Conservation (phyloP, 1,284 basidiomycete genomes). For the Tilletia caries region DNA sequence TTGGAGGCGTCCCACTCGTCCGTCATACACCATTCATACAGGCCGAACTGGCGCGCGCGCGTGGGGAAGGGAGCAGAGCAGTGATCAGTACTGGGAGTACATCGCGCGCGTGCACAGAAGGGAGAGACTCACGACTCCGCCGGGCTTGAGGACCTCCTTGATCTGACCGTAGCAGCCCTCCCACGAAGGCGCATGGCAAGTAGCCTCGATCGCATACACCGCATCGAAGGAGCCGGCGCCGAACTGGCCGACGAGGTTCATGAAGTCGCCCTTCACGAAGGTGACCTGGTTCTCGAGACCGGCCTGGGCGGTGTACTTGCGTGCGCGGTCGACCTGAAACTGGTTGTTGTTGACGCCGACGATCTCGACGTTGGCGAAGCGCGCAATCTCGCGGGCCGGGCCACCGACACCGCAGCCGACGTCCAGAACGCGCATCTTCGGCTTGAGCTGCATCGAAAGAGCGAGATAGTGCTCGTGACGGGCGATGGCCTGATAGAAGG, state of each 20-base stretch:
- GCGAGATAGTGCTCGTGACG: slow-evolving; percentile 98
- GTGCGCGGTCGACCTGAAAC: slow-evolving; percentile 84
- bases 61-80: no score
- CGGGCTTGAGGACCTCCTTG: slow-evolving; percentile 90
- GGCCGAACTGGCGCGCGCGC: slow-evolving; percentile 68
- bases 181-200: slow-evolving; percentile 90
- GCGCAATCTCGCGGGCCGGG: slow-evolving; percentile 89
- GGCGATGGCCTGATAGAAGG: slow-evolving; percentile 74
- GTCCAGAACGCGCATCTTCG: slow-evolving; percentile 93
- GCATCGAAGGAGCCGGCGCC: slow-evolving; percentile 93
- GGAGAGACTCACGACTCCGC: slow-evolving; percentile 72
- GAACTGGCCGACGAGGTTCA: slow-evolving; percentile 88
- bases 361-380: slow-evolving; percentile 81
- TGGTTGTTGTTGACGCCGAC: slow-evolving; percentile 95
- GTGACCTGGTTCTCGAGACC: slow-evolving; percentile 70
- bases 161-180: slow-evolving; percentile 95
- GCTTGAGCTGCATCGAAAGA: slow-evolving; percentile 59
- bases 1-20: slow-evolving; percentile 83
- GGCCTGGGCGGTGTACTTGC: slow-evolving; percentile 75
- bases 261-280: slow-evolving; percentile 69
- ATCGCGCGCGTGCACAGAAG: slow-evolving; percentile 9
- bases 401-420: slow-evolving; percentile 98
- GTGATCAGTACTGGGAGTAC: no score
- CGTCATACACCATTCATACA: slow-evolving; percentile 99
- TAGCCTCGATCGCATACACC: slow-evolving; percentile 97